Evolutionary conservation across 2,329 filamentous ascomycete species (phyloP).

Genomic region (Trichoderma pleuroti): DNA sequence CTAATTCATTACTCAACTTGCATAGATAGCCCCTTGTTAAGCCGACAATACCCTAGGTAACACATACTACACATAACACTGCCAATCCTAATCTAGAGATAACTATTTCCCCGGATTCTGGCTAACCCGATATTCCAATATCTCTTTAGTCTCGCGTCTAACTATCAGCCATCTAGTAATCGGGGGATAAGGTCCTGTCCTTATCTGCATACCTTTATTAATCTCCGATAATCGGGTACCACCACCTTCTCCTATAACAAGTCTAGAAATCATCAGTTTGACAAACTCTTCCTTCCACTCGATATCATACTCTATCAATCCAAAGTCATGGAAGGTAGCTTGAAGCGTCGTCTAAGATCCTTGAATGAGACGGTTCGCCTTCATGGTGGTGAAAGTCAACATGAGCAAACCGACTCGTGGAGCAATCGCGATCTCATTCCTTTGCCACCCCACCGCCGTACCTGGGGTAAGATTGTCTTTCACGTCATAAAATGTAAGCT

Average conservation of each 20-base stretch:
- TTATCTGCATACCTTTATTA: not conserved
- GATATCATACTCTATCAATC: not conserved
- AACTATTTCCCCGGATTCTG: not conserved
- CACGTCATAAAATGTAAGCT: accelerated
- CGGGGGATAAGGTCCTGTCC: not conserved
- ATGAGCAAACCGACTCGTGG: not conserved
- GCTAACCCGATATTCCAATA: not conserved
- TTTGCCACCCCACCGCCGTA: not conserved
- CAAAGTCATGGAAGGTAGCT: not conserved
- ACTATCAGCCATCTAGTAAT: not conserved
- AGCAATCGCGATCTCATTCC: not conserved
- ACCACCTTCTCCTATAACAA: not conserved
- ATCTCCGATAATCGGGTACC: not conserved
- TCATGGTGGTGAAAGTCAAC: not conserved
- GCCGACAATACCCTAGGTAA: not conserved
- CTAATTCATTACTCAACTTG: not conserved
- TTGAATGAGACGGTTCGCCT: not conserved
- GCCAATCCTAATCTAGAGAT: not conserved
- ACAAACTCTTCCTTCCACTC: not conserved
- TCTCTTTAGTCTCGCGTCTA: not conserved
- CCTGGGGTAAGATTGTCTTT: not conserved
- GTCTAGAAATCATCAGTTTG: not conserved
- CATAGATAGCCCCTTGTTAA: not conserved
- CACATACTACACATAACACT: not conserved
- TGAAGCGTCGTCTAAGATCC: not conserved